Evolutionary conservation across 2,329 filamentous ascomycete species (phyloP).

Genomic region (Colletotrichum sidae): DNA sequence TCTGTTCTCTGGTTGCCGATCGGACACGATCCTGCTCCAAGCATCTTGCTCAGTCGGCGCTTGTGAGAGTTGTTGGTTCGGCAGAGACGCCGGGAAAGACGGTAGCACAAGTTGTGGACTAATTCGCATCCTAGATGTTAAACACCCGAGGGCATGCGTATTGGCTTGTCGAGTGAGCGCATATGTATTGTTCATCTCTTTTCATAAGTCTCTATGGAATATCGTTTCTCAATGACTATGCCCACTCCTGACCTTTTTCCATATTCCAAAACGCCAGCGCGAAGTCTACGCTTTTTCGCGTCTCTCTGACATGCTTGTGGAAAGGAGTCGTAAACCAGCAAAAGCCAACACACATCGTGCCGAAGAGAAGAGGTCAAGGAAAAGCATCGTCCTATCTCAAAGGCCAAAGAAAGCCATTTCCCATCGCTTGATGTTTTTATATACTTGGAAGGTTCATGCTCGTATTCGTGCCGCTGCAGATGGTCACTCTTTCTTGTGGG

Average conservation of each 20-base stretch:
- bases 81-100: no score
- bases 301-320: conserved; percentile 6
- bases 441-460: no score
- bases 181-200: conserved; percentile 6
- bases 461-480: no score
- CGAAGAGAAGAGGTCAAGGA: neutral
- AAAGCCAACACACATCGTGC: neutral
- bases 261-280: conserved; percentile 32
- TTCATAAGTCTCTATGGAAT: conserved; percentile 19
- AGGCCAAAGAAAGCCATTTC: no score
- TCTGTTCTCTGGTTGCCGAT: no score
- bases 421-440: no score
- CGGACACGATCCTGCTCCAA: no score
- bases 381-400: neutral
- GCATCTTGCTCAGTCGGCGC: no score
- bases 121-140: conserved; percentile 9
- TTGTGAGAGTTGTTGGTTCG: no score
- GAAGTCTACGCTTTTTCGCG: conserved; percentile 7
- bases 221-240: conserved; percentile 27
- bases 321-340: conserved; percentile 14
- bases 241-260: conserved; percentile 23
- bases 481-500: neutral
- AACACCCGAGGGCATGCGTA: conserved; percentile 4
- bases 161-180: neutral
- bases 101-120: neutral